Percentiles rank a stretch among this genome's conserved stretches.
phyloP scores from a whole-genome alignment of 495 filamentous ascomycete species.

The Tuber indicum region DNA sequence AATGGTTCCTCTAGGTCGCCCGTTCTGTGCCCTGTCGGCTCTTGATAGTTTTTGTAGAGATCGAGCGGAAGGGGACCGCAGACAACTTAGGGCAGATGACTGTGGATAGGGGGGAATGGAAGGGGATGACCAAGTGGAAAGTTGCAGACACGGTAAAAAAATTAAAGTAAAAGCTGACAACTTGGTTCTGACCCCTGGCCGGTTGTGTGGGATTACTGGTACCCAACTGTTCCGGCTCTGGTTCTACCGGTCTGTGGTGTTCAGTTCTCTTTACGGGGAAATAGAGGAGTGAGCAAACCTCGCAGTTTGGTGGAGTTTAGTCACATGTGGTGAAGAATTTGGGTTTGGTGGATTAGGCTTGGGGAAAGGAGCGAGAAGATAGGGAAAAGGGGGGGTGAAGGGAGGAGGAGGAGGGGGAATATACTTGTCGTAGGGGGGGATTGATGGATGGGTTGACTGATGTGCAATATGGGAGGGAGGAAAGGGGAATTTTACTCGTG shows the following conservation, averaged over 20 bases:
- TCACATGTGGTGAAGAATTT: conserved; percentile 9
- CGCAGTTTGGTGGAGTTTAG: neutral
- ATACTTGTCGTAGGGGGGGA: neutral
- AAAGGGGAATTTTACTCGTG: neutral
- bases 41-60: neutral
- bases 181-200: neutral
- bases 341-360: neutral
- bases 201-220: neutral
- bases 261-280: neutral
- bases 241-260: neutral
- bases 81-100: neutral
- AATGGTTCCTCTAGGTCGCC: neutral
- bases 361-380: conserved; percentile 7
- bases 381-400: neutral
- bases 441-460: conserved; percentile 5
- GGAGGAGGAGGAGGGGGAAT: conserved; percentile 3
- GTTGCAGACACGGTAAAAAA: neutral
- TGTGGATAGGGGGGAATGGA: neutral
- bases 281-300: conserved; percentile 21
- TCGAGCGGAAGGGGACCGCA: neutral
- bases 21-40: neutral
- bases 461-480: neutral
- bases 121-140: neutral
- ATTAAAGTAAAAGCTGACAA: neutral
- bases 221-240: neutral